phyloP scores from a whole-genome alignment of 176 grass and related monocot species.

The Carex myosuroides region DNA sequence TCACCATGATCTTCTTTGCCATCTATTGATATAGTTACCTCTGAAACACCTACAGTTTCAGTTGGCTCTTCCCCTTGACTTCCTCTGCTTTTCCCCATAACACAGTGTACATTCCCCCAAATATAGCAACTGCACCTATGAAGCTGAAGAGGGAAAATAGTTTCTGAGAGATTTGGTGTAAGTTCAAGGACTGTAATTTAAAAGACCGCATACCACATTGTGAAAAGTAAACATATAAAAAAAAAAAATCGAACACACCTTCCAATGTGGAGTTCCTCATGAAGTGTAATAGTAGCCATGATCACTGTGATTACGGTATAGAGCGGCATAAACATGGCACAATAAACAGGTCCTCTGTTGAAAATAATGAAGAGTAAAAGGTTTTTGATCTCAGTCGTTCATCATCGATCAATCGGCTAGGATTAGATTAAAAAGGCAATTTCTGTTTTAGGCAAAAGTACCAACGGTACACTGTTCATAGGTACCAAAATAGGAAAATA shows the following conservation, averaged over 20 bases:
- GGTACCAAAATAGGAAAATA: too few species aligned
- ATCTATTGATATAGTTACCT: neutral
- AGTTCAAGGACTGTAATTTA: neutral
- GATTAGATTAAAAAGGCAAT: too few species aligned
- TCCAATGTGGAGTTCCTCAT: conserved; percentile 48
- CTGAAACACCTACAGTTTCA: neutral
- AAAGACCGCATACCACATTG: neutral
- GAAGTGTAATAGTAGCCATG: conserved; percentile 31
- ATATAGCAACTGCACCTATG: conserved; percentile 42
- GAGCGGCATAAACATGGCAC: conserved; percentile 53
- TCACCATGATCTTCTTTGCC: neutral
- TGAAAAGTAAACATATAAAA: neutral
- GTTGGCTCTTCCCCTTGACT: neutral
- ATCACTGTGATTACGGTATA: conserved; percentile 40
- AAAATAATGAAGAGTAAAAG: too few species aligned
- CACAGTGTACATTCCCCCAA: conserved; percentile 26
- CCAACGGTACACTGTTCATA: too few species aligned
- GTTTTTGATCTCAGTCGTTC: too few species aligned
- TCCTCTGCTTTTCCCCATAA: conserved; percentile 64
- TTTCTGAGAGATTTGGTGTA: neutral
- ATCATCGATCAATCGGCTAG: too few species aligned
- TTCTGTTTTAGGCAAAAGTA: too few species aligned
- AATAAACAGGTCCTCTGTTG: conserved; percentile 62
- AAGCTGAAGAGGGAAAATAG: conserved; percentile 26
- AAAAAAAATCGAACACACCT: conserved; percentile 27